Percentiles rank a stretch among this genome's conserved stretches.
phyloP scores from a whole-genome alignment of 345 rosid species.

The Boechera divaricarpa region DNA sequence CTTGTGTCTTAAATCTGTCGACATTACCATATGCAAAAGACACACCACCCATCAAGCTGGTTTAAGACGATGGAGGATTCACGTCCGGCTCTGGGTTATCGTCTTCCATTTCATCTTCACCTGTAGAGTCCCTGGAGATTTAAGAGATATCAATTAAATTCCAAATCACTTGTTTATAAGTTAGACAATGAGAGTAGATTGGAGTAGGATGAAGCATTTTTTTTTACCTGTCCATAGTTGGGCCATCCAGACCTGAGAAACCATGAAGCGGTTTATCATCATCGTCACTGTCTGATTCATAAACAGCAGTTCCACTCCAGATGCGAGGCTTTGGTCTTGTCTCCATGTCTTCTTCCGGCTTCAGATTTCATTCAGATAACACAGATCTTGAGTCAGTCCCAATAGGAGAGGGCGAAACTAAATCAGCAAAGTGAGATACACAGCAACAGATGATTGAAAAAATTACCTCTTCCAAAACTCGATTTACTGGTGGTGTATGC shows the following conservation, averaged over 20 bases:
- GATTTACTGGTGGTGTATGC: conserved; percentile 48
- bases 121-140: conserved; percentile 43
- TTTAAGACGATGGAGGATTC: conserved; percentile 44
- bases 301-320: conserved; percentile 74
- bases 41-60: conserved; percentile 8
- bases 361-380: conserved; percentile 4
- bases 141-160: neutral
- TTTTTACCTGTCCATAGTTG: conserved; percentile 46
- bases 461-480: conserved; percentile 46
- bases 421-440: conserved; percentile 27
- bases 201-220: conserved; percentile 14
- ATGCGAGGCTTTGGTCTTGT: conserved; percentile 70
- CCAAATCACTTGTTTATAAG: neutral
- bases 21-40: conserved; percentile 26
- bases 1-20: conserved; percentile 13
- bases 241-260: conserved; percentile 46
- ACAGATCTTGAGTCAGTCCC: conserved; percentile 18
- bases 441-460: neutral
- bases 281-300: conserved; percentile 81
- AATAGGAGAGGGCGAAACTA: conserved; percentile 7
- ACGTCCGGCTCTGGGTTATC: conserved; percentile 47
- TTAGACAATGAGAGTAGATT: conserved; percentile 15
- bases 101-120: conserved; percentile 55
- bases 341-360: conserved; percentile 51
- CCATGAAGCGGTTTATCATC: conserved; percentile 59